A percentile compares a stretch with the other conserved stretches of the same genome.
Evolutionary conservation across 768 basidiomycete species (phyloP).

Genomic region (Lentinula detonsa): DNA sequence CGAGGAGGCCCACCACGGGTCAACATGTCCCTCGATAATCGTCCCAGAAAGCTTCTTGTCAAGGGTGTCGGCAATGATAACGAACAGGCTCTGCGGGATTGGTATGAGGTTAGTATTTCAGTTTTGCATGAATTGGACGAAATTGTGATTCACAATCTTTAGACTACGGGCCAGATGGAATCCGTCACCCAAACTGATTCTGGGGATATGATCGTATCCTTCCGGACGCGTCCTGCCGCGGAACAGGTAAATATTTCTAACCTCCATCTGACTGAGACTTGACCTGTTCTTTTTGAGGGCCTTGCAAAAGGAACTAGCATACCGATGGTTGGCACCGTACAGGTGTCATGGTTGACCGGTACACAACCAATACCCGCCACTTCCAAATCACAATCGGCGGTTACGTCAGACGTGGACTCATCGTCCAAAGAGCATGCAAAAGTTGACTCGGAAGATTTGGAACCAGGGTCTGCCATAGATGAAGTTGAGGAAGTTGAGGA

Average conservation of each 20-base stretch:
- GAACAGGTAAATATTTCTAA: slow-evolving; percentile 53
- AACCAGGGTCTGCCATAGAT: slow-evolving; percentile 22
- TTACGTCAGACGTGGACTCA: neutral
- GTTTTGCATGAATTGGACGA: neutral
- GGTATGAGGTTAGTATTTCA: slow-evolving; percentile 64
- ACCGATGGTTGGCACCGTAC: slow-evolving; percentile 57
- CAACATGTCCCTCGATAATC: slow-evolving; percentile 88
- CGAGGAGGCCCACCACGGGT: slow-evolving; percentile 63
- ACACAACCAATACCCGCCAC: slow-evolving; percentile 11
- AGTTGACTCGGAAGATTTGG: slow-evolving; percentile 18
- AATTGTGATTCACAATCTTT: neutral
- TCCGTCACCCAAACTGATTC: slow-evolving; percentile 47
- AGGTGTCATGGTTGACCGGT: slow-evolving; percentile 60
- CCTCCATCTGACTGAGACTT: neutral
- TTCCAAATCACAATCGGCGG: slow-evolving; percentile 6
- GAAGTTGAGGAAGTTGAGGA: slow-evolving; percentile 66
- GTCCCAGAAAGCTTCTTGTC: slow-evolving; percentile 74
- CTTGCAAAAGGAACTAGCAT: slow-evolving; percentile 67
- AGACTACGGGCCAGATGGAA: slow-evolving; percentile 72
- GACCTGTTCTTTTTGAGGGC: slow-evolving; percentile 35
- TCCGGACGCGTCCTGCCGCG: slow-evolving; percentile 66
- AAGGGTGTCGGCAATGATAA: slow-evolving; percentile 54
- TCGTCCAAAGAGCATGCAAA: neutral
- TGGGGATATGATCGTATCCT: slow-evolving; percentile 59
- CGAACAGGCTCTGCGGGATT: slow-evolving; percentile 62